A percentile compares a stretch with the other conserved stretches of the same genome.
phyloP scores from a whole-genome alignment of 2,329 filamentous ascomycete genomes.

The Penicillium hesseltinei region DNA sequence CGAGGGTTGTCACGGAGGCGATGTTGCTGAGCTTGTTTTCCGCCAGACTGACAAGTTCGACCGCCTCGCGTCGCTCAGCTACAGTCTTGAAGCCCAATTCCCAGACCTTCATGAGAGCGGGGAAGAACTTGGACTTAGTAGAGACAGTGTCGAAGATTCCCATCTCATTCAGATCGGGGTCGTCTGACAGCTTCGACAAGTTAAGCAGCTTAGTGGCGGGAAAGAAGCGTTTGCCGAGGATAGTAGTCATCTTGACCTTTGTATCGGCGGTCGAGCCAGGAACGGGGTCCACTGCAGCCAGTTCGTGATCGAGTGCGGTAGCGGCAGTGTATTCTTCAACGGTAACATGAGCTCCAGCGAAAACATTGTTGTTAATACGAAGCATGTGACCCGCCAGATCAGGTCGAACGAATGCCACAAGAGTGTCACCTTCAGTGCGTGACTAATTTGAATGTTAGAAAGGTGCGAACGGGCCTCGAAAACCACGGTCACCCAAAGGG shows the following conservation, averaged over 20 bases:
- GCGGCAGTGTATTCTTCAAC: conserved; percentile 50
- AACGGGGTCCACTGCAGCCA: conserved; percentile 31
- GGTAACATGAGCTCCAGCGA: conserved; percentile 62
- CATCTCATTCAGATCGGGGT: conserved; percentile 68
- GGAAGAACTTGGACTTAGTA: conserved; percentile 82
- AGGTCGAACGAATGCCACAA: conserved; percentile 65
- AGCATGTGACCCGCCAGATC: conserved; percentile 64
- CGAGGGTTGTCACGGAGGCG: conserved; percentile 68
- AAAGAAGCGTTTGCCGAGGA: conserved; percentile 75
- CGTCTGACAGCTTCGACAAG: conserved; percentile 72
- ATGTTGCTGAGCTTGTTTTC: conserved; percentile 76
- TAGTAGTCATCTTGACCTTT: conserved; percentile 66
- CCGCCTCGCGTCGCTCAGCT: conserved; percentile 71
- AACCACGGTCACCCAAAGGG: conserved; percentile 40
- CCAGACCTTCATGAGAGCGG: conserved; percentile 83
- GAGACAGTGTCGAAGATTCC: conserved; percentile 72
- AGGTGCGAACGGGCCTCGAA: conserved; percentile 51
- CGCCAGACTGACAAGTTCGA: conserved; percentile 78
- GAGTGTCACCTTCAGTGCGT: conserved; percentile 64
- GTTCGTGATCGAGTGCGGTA: conserved; percentile 21
- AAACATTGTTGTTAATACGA: conserved; percentile 66
- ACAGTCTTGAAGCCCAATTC: conserved; percentile 71
- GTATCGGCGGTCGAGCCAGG: conserved; percentile 56
- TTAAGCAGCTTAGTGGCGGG: conserved; percentile 71
- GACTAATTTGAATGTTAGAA: conserved; percentile 70